These are phyloP conservation scores for Peronospora belbahrii DNA, from an alignment of 352 stramenopile genomes.

Conservation along the genomic window DNA sequence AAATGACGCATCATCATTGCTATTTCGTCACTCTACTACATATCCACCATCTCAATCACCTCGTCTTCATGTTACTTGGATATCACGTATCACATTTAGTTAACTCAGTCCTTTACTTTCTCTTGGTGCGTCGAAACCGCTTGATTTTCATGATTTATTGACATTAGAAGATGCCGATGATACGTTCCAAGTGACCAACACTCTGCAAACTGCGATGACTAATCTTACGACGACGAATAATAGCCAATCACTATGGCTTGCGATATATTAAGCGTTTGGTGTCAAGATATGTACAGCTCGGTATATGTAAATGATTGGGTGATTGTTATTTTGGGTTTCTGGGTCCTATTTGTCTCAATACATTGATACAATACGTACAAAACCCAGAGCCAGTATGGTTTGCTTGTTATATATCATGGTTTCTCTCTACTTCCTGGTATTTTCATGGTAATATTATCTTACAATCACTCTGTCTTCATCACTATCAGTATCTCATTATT, in stretches of 20 bases:
- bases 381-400: conserved; percentile 38
- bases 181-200: conserved; percentile 19
- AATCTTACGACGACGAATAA: conserved; percentile 3
- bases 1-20: too few relatives aligned
- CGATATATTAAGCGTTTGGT: conserved; percentile 70
- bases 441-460: too few relatives aligned
- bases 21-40: too few relatives aligned
- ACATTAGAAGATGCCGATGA: conserved; percentile 29
- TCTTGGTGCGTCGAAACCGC: conserved; percentile 29
- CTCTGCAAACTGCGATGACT: conserved; percentile 19
- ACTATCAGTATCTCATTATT: conserved; percentile 58
- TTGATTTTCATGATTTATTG: conserved; percentile 38
- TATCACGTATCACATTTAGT: conserved; percentile 26
- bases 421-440: too few relatives aligned
- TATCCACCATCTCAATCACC: too few relatives aligned
- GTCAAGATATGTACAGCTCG: conserved; percentile 85
- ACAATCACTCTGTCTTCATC: conserved; percentile 56
- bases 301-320: conserved; percentile 88
- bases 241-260: conserved; percentile 32
- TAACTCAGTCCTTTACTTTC: conserved; percentile 38
- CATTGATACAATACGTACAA: conserved; percentile 62
- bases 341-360: conserved; percentile 36
- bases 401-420: conserved; percentile 36
- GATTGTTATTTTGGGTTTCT: conserved; percentile 90
- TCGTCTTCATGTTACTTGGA: conserved; percentile 3